Conservation (phyloP, 257 asterid genomes). For the Lycium ferocissimum region DNA sequence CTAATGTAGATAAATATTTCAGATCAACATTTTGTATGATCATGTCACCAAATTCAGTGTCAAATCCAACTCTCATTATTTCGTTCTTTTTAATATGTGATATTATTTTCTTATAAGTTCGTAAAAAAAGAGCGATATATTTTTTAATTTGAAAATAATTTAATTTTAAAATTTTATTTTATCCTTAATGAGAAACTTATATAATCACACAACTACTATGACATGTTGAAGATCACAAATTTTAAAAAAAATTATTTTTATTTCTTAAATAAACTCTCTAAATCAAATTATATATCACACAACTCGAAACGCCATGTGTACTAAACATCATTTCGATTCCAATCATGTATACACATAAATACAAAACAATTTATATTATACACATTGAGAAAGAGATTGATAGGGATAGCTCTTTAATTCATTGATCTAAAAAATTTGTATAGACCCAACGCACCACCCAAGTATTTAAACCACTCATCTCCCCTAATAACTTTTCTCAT, state of each 20-base stretch:
- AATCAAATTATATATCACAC: background rate
- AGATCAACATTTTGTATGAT: background rate
- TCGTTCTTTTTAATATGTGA: background rate
- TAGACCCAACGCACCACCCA: conserved; percentile 13
- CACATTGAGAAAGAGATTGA: background rate
- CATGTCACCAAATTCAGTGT: background rate
- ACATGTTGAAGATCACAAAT: background rate
- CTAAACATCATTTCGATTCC: background rate
- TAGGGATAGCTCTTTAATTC: background rate
- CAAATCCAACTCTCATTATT: background rate
- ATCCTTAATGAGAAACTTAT: too few species aligned
- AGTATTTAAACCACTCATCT: conserved; percentile 37
- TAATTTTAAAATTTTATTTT: too few species aligned
- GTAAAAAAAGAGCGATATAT: too few species aligned
- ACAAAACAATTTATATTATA: background rate
- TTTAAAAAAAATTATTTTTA: too few species aligned
- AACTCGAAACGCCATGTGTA: background rate
- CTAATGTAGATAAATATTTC: background rate
- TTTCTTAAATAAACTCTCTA: background rate
- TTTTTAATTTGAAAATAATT: too few species aligned
- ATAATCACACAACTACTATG: too few species aligned
- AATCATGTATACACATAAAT: background rate
- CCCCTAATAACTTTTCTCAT: background rate
- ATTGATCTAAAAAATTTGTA: background rate
- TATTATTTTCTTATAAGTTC: too few species aligned